phyloP scores from a whole-genome alignment of 148 eudicot genomes.

The Vaccinium macrocarpon region DNA sequence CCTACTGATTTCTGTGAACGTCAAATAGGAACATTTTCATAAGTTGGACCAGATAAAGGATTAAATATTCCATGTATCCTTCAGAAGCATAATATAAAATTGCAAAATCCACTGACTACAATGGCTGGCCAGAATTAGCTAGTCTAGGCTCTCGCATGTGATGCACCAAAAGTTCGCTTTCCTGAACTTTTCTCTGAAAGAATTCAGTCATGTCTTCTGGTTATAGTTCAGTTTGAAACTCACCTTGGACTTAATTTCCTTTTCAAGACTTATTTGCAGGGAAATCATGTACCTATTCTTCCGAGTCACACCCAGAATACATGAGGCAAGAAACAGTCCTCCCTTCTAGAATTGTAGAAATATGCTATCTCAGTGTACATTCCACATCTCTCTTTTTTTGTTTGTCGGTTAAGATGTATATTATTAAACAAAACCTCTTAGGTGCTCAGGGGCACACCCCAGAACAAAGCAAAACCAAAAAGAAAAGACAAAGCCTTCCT shows the following conservation, averaged over 20 bases:
- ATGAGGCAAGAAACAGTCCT: neutral
- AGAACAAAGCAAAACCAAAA: no score
- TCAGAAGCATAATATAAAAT: neutral
- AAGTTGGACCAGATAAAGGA: constrained; percentile 7
- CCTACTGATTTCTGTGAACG: neutral
- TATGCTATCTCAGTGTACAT: neutral
- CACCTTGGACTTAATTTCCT: neutral
- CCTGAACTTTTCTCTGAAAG: neutral
- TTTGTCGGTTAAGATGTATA: no score
- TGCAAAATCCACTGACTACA: neutral
- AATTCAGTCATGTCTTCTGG: neutral
- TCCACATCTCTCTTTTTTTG: neutral
- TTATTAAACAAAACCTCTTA: no score
- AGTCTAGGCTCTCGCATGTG: neutral
- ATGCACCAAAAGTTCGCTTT: neutral
- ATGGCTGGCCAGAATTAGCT: neutral
- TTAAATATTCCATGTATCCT: neutral
- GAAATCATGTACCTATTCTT: neutral
- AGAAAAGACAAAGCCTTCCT: no score
- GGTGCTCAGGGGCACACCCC: no score
- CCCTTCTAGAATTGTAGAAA: neutral
- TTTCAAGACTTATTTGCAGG: neutral
- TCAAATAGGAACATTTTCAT: neutral
- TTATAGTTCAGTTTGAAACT: neutral
- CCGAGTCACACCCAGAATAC: neutral